Conservation (phyloP, 2,329 filamentous ascomycete species). For the Cladosporium sp. region DNA sequence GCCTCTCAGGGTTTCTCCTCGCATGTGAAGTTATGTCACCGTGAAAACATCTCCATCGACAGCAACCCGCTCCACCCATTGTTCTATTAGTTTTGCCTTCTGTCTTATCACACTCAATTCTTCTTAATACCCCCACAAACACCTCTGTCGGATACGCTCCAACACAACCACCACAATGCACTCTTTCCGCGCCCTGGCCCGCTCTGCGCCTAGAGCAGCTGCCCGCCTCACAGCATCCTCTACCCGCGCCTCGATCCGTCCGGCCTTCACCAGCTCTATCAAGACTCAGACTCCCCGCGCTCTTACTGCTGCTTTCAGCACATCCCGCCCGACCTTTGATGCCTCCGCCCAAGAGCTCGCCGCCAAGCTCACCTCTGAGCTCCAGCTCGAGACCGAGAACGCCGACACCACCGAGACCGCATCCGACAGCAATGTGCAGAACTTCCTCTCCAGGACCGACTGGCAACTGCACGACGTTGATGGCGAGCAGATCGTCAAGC, state of each 20-base stretch:
- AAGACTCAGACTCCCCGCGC: slow-evolving; percentile 10
- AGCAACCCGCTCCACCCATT: not conserved
- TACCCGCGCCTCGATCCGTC: slow-evolving; percentile 35
- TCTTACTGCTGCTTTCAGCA: slow-evolving; percentile 36
- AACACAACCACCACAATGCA: slow-evolving; percentile 33
- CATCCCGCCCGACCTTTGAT: slow-evolving; percentile 36
- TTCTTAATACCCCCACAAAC: not conserved
- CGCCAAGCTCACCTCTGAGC: slow-evolving; percentile 79
- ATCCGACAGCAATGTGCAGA: slow-evolving; percentile 61
- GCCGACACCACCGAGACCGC: slow-evolving; percentile 55
- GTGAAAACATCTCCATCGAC: slow-evolving; percentile 7
- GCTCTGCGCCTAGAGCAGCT: slow-evolving; percentile 40
- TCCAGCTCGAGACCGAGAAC: slow-evolving; percentile 77
- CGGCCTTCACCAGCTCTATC: slow-evolving; percentile 19
- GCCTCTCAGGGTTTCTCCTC: slow-evolving; percentile 3
- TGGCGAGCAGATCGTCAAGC: slow-evolving; percentile 81
- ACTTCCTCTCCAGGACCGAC: slow-evolving; percentile 74
- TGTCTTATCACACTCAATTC: not conserved
- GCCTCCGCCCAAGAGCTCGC: slow-evolving; percentile 72
- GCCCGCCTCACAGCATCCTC: slow-evolving; percentile 37
- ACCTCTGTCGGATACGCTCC: not conserved
- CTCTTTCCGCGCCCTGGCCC: slow-evolving; percentile 42
- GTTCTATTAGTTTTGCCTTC: not conserved
- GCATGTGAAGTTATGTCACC: slow-evolving; percentile 8
- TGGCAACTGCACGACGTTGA: slow-evolving; percentile 72